Evolutionary conservation across 257 asterid species (phyloP).

Genomic region (Leptodermis oblonga): DNA sequence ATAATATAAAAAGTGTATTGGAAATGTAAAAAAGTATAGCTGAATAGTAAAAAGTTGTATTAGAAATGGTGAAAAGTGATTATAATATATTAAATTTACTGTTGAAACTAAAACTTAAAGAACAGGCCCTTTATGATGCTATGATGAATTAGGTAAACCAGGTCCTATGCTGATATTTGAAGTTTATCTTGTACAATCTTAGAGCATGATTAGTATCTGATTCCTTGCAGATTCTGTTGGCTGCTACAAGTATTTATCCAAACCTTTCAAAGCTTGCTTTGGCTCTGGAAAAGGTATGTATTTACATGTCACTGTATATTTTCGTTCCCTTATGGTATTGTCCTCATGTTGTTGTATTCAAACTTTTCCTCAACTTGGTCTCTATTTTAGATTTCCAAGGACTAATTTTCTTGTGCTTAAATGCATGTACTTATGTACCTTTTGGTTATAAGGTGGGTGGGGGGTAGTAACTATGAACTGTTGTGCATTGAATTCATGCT

Average conservation of each 20-base stretch:
- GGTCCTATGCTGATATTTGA: not conserved
- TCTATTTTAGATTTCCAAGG: too few relatives aligned
- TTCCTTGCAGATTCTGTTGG: constrained; percentile 65
- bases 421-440: not conserved
- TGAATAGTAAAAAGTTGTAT: too few relatives aligned
- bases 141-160: not conserved
- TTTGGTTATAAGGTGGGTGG: too few relatives aligned
- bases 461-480: not conserved
- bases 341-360: not conserved
- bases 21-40: too few relatives aligned
- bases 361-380: not conserved
- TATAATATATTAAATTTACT: too few relatives aligned
- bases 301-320: not conserved
- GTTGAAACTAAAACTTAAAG: too few relatives aligned
- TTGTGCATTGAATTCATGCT: not conserved
- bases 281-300: constrained; percentile 90
- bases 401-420: not conserved
- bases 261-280: constrained; percentile 74
- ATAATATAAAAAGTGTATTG: too few relatives aligned
- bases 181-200: not conserved
- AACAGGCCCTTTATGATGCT: too few relatives aligned
- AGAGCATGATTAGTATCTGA: constrained; percentile 1
- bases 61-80: too few relatives aligned
- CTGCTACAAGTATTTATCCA: constrained; percentile 76
- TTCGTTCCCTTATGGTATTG: not conserved